phyloP scores from a whole-genome alignment of 768 basidiomycete genomes.

The Myochromella boudieri region DNA sequence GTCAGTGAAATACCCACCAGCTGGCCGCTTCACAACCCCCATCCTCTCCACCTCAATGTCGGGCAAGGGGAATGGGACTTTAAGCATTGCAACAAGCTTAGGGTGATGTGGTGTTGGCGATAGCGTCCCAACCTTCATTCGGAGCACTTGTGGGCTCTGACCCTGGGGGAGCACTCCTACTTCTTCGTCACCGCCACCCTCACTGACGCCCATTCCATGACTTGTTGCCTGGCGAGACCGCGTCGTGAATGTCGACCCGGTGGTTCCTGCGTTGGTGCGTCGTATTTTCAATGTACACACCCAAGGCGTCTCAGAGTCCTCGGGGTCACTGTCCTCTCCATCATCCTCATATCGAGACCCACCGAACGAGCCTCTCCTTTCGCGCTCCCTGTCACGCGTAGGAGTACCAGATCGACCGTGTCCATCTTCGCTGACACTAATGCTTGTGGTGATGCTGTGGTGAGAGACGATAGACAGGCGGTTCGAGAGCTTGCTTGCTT shows the following conservation, averaged over 20 bases:
- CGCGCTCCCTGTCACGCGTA: slow-evolving; percentile 6
- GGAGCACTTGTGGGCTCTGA: slow-evolving; percentile 32
- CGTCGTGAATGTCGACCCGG: slow-evolving; percentile 11
- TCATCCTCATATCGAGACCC: slow-evolving; percentile 34
- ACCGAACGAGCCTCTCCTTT: slow-evolving; percentile 5
- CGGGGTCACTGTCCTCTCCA: slow-evolving; percentile 87
- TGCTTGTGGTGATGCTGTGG: slow-evolving; percentile 34
- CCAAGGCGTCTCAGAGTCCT: slow-evolving; percentile 97
- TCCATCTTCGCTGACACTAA: slow-evolving; percentile 23
- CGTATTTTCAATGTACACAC: slow-evolving; percentile 79
- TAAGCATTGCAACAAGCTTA: slow-evolving; percentile 88
- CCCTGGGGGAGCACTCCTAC: slow-evolving; percentile 4
- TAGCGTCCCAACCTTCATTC: slow-evolving; percentile 78
- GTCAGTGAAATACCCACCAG: slow-evolving; percentile 22
- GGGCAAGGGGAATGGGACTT: slow-evolving; percentile 86
- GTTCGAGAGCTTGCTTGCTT: slow-evolving; percentile 33
- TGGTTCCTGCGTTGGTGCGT: slow-evolving; percentile 23
- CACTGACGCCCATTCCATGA: slow-evolving; percentile 8
- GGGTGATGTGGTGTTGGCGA: slow-evolving; percentile 95
- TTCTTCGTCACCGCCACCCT: slow-evolving; percentile 13
- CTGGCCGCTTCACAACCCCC: slow-evolving; percentile 48
- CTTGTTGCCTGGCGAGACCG: slow-evolving; percentile 14
- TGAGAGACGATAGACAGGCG: slow-evolving; percentile 41
- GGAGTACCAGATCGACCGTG: slow-evolving; percentile 9
- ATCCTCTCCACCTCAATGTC: slow-evolving; percentile 73